Conservation (phyloP, 1,139 yeast species). For the Yarrowia galli region DNA sequence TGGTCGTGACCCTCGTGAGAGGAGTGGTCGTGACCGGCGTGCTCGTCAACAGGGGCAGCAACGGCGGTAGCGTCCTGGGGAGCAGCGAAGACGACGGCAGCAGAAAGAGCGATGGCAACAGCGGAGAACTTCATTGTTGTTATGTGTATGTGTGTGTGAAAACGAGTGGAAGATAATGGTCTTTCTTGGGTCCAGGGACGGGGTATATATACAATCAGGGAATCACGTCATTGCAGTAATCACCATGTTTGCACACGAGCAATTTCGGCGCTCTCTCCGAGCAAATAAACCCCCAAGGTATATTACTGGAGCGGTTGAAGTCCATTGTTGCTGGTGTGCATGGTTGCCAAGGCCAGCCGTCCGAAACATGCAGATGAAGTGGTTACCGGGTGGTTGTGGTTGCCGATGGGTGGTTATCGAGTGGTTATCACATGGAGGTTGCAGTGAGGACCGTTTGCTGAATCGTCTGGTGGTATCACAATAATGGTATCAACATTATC, state of each 20-base stretch:
- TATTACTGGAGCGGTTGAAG: neutral
- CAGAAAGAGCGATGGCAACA: conserved; percentile 2
- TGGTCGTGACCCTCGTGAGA: neutral
- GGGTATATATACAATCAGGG: neutral
- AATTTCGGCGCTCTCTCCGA: neutral
- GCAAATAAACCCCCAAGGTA: conserved; percentile 7
- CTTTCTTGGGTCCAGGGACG: neutral
- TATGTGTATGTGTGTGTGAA: neutral
- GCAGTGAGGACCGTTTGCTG: too few species aligned
- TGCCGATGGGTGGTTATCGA: too few species aligned
- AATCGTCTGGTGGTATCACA: too few species aligned
- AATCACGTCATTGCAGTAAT: neutral
- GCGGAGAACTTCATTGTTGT: conserved; percentile 5
- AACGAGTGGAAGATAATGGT: too few species aligned
- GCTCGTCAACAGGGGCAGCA: neutral
- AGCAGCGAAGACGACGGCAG: neutral
- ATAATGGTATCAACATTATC: too few species aligned
- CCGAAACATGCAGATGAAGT: neutral
- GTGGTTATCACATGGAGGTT: too few species aligned
- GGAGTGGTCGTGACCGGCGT: neutral
- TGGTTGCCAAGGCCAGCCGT: neutral
- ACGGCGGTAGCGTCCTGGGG: neutral
- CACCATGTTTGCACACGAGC: conserved; percentile 3
- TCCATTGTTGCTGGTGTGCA: neutral
- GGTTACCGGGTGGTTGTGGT: too few species aligned